Evolutionary conservation across 2,329 filamentous ascomycete species (phyloP), one percentile per base, ranked within the genome.

Genomic region (Fusarium virguliforme): DNA sequence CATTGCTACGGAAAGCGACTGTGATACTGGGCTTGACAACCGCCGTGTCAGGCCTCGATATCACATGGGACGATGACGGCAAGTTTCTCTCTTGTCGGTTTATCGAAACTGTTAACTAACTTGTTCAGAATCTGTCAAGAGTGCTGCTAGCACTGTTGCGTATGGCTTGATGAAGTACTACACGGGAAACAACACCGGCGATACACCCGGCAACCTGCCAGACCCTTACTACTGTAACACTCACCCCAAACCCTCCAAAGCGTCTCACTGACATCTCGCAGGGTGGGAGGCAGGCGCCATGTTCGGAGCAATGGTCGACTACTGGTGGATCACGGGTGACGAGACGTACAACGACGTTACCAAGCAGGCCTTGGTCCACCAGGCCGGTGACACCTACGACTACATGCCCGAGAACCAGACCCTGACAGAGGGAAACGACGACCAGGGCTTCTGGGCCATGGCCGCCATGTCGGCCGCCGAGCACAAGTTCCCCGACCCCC

Each of bases 381-480:
- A 92, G 77, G 85, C 83, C 35, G 88, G 89, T 40, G 80, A 85
- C n/a, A 85, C 88, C 67, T 75, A 79, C 12, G 88, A 92, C 77
- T 92, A 86, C 77, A 91, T 92, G 89, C 91, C 91, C 4, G 76
- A 79, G n/a, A 91, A 91, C 79, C 89, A 91, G 79, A 90, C 88
- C 7, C 80, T 83, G 53, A 86, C 85, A 2, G 80, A 87, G 67
- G 91, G 91, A 70, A 94, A 93, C 80, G 92, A 94, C 70, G 92
- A 94, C 74, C 92, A 94, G 79, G 91, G 92, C 6, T 95, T 96
- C 81, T 97, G 94, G 94, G 92, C 88, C n/a, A 87, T 96, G 84
- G 89, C 93, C 1, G 92, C 91, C 66, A 92, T 97, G 85, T 87
- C 88, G 9, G 94, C 94, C 3, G 91, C 92, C 38, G 94, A 97